These are phyloP conservation scores for Tritrichomonas foetus DNA, from an alignment of 208 protist species.

Conservation along the genomic window DNA sequence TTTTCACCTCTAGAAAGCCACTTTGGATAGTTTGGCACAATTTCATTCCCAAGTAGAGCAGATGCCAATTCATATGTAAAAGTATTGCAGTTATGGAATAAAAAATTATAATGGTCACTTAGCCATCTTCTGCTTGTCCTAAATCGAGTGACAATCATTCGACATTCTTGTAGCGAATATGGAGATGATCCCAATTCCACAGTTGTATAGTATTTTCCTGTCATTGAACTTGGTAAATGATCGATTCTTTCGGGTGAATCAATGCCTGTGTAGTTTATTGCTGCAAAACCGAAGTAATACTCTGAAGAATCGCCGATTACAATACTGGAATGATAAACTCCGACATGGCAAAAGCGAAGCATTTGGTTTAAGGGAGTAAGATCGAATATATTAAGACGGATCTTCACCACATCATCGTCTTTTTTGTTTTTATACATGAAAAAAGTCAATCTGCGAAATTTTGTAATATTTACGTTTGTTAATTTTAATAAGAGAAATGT, in stretches of 20 bases:
- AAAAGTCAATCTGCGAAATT: too few species aligned
- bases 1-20: not conserved
- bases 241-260: not conserved
- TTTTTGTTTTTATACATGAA: too few species aligned
- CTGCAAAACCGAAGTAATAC: constrained; percentile 16
- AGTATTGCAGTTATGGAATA: constrained; percentile 19
- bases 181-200: not conserved
- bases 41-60: not conserved
- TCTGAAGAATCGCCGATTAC: not conserved
- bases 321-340: not conserved
- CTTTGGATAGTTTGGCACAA: not conserved
- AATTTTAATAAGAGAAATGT: too few species aligned
- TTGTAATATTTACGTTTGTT: too few species aligned
- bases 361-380: not conserved
- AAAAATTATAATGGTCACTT: not conserved
- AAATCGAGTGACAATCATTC: not conserved
- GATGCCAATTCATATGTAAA: not conserved
- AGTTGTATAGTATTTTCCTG: not conserved
- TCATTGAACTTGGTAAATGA: not conserved
- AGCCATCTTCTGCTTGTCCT: not conserved
- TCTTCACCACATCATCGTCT: too few species aligned
- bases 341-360: not conserved
- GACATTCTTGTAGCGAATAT: not conserved
- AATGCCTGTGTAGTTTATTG: not conserved
- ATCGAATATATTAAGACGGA: not conserved